A percentile compares a stretch with the other conserved stretches of the same genome.
Conservation (phyloP, 2,329 filamentous ascomycete genomes). For the Metarhizium guizhouense region DNA sequence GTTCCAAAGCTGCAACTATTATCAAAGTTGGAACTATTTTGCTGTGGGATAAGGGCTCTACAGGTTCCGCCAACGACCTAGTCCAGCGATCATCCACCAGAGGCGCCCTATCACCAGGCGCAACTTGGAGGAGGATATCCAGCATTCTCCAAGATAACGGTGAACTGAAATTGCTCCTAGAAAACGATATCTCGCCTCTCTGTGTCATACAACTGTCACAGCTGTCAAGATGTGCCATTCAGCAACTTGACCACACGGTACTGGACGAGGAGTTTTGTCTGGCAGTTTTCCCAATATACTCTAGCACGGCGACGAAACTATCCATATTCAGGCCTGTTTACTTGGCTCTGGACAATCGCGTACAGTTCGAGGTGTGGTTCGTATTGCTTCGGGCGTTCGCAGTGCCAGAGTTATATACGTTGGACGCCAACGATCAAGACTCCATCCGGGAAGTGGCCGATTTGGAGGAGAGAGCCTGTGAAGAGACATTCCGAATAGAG, state of each 20-base stretch:
- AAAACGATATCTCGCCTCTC: conserved; percentile 72
- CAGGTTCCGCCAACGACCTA: conserved; percentile 45
- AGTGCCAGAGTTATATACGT: conserved; percentile 78
- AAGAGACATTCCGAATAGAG: conserved; percentile 52
- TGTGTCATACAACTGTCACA: conserved; percentile 82
- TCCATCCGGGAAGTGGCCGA: conserved; percentile 33
- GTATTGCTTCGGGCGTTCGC: conserved; percentile 86
- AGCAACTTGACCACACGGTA: conserved; percentile 82
- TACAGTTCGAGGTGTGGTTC: conserved; percentile 97
- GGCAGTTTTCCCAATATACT: conserved; percentile 90
- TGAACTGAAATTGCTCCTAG: conserved; percentile 82
- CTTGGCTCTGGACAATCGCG: conserved; percentile 73
- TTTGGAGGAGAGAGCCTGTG: conserved; percentile 26
- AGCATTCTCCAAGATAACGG: conserved; percentile 94
- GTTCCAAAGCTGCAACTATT: conserved; percentile 48
- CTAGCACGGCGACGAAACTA: conserved; percentile 61
- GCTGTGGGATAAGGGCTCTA: conserved; percentile 74
- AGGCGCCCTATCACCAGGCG: conserved; percentile 42
- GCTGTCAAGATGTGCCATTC: conserved; percentile 80
- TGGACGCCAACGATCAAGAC: conserved; percentile 35
- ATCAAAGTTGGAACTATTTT: conserved; percentile 93
- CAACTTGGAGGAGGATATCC: conserved; percentile 77
- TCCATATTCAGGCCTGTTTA: conserved; percentile 83
- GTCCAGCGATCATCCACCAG: conserved; percentile 48
- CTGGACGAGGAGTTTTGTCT: conserved; percentile 90